Percentiles rank a stretch among this genome's conserved stretches.
Evolutionary conservation across 331 rosid species (phyloP).

Genomic region (Saraca asoca): DNA sequence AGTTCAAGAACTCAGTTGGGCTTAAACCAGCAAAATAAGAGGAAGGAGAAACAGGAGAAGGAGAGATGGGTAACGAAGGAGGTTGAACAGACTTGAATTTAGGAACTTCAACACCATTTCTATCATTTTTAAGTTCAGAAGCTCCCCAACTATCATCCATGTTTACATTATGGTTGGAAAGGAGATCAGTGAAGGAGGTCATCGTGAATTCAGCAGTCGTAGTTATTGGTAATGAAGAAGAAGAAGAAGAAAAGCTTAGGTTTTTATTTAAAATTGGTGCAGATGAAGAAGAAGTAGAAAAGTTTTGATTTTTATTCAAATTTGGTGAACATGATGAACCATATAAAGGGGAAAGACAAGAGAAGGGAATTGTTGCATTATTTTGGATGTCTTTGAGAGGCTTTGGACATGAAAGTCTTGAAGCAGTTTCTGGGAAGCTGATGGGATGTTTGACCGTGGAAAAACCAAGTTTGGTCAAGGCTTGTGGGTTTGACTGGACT

Average conservation of each 20-base stretch:
- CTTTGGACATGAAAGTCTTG: slow-evolving; percentile 13
- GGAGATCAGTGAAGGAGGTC: slow-evolving; percentile 55
- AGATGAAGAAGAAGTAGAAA: slow-evolving; percentile 17
- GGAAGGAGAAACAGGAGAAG: slow-evolving; percentile 62
- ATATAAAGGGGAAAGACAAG: not conserved
- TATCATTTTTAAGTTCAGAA: slow-evolving; percentile 39
- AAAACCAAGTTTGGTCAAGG: slow-evolving; percentile 56
- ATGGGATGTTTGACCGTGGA: slow-evolving; percentile 79
- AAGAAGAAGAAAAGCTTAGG: slow-evolving; percentile 9
- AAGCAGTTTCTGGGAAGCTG: slow-evolving; percentile 56
- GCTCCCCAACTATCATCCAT: slow-evolving; percentile 53
- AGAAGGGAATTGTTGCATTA: slow-evolving; percentile 8
- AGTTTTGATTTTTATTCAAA: slow-evolving; percentile 23
- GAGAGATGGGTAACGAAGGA: slow-evolving; percentile 56
- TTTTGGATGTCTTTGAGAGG: slow-evolving; percentile 9
- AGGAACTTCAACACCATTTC: slow-evolving; percentile 47
- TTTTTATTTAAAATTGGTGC: slow-evolving; percentile 18
- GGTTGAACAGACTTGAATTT: slow-evolving; percentile 72
- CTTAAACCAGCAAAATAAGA: slow-evolving; percentile 55
- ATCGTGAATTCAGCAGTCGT: slow-evolving; percentile 28
- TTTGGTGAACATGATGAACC: not conserved
- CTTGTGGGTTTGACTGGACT: slow-evolving; percentile 86
- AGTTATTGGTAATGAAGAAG: too few relatives aligned
- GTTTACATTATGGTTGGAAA: slow-evolving; percentile 43
- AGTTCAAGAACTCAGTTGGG: slow-evolving; percentile 64